Evolutionary conservation across 2,329 filamentous ascomycete species (phyloP).

Genomic region (Xylaria multiplex): DNA sequence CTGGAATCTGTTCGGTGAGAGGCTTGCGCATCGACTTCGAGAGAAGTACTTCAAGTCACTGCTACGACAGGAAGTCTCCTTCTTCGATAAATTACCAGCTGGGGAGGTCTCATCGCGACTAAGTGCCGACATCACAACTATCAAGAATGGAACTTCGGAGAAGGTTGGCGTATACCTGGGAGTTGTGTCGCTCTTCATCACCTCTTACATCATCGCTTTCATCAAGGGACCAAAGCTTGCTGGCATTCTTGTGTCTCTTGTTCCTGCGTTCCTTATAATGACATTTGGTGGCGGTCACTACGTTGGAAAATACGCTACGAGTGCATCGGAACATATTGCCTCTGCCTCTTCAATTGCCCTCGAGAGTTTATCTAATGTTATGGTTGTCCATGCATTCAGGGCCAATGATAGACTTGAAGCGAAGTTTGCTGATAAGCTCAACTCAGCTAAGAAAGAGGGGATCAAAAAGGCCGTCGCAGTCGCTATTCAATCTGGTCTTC

Average conservation of each 20-base stretch:
- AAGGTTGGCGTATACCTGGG: conserved; percentile 69
- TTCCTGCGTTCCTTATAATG: conserved; percentile 67
- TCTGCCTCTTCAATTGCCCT: conserved; percentile 66
- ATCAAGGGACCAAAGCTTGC: conserved; percentile 67
- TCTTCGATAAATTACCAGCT: conserved; percentile 65
- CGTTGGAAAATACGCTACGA: conserved; percentile 56
- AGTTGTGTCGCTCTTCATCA: conserved; percentile 67
- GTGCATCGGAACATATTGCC: conserved; percentile 59
- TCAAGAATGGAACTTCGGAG: conserved; percentile 69
- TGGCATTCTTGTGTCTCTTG: conserved; percentile 65
- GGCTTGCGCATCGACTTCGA: conserved; percentile 65
- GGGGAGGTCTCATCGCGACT: conserved; percentile 67
- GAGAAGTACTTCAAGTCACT: conserved; percentile 64
- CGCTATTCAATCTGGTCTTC: conserved; percentile 67
- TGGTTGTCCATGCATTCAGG: conserved; percentile 65
- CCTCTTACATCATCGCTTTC: conserved; percentile 70
- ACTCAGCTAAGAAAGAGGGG: conserved; percentile 57
- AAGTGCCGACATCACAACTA: conserved; percentile 67
- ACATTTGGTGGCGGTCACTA: conserved; percentile 62
- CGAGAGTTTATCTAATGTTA: conserved; percentile 63
- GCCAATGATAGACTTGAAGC: conserved; percentile 62
- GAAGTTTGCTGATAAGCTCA: conserved; percentile 61
- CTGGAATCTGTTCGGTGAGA: conserved; percentile 67
- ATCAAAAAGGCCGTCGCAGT: conserved; percentile 66
- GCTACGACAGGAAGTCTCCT: conserved; percentile 65